phyloP scores from a whole-genome alignment of 2,329 filamentous ascomycete species.

The Cordyceps cateniannulata region DNA sequence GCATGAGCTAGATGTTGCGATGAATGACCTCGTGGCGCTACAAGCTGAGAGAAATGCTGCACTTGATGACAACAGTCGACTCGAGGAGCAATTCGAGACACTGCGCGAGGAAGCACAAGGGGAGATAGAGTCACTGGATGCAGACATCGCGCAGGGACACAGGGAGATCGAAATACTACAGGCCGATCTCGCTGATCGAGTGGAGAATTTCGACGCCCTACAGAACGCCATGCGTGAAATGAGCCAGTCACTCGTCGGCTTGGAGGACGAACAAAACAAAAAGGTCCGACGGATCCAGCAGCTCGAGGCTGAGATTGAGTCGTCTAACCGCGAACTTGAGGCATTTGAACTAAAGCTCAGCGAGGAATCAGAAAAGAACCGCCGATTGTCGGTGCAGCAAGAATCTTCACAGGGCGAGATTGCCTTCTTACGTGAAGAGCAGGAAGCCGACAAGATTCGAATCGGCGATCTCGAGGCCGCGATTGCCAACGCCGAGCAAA shows the following conservation, averaged over 20 bases:
- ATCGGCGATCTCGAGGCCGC: conserved; percentile 89
- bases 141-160: conserved; percentile 65
- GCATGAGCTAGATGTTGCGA: conserved; percentile 71
- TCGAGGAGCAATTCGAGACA: conserved; percentile 56
- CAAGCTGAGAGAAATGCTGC: conserved; percentile 84
- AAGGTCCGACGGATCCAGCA: conserved; percentile 74
- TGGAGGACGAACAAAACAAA: conserved; percentile 83
- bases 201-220: conserved; percentile 84
- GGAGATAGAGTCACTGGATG: conserved; percentile 60
- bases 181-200: conserved; percentile 65
- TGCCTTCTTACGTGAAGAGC: conserved; percentile 90
- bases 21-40: conserved; percentile 72
- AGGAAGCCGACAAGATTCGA: conserved; percentile 95
- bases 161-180: conserved; percentile 65
- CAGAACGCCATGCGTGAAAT: conserved; percentile 91
- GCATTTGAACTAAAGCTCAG: conserved; percentile 76
- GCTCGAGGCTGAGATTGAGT: conserved; percentile 74
- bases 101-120: conserved; percentile 58
- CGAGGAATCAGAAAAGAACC: conserved; percentile 81
- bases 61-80: conserved; percentile 54
- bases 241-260: conserved; percentile 74
- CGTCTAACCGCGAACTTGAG: conserved; percentile 82
- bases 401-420: conserved; percentile 92
- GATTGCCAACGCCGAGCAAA: conserved; percentile 71
- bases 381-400: conserved; percentile 81